A percentile compares a stretch with the other conserved stretches of the same genome.
phyloP scores from a whole-genome alignment of 1,139 yeast genomes.

The Taphrina confusa region DNA sequence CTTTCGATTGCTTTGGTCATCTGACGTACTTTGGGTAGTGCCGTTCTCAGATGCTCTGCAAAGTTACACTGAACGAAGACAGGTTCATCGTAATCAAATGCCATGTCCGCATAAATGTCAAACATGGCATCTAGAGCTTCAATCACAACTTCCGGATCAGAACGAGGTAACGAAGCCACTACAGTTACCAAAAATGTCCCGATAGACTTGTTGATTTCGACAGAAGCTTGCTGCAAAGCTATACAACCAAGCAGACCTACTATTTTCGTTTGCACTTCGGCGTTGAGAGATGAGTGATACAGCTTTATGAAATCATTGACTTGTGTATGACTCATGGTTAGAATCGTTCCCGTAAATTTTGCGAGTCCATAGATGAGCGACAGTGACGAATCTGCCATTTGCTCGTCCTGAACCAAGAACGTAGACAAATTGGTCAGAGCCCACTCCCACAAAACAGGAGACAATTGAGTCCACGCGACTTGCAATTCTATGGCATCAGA shows the following conservation, averaged over 20 bases:
- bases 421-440: background rate
- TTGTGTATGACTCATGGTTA: conserved; percentile 42
- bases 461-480: conserved; percentile 20
- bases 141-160: conserved; percentile 51
- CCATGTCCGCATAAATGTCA: conserved; percentile 79
- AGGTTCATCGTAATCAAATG: conserved; percentile 64
- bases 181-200: conserved; percentile 53
- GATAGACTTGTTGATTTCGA: conserved; percentile 53
- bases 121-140: conserved; percentile 67
- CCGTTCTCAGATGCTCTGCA: conserved; percentile 50
- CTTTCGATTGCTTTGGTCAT: conserved; percentile 68
- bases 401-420: conserved; percentile 11
- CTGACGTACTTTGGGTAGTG: conserved; percentile 56
- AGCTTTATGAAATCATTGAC: conserved; percentile 35
- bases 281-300: conserved; percentile 36
- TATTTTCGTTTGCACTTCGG: conserved; percentile 43
- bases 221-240: conserved; percentile 55
- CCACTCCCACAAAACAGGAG: conserved; percentile 42
- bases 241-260: conserved; percentile 59
- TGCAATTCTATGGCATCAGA: conserved; percentile 5
- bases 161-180: conserved; percentile 42
- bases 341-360: conserved; percentile 51
- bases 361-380: conserved; percentile 66
- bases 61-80: conserved; percentile 65
- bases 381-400: conserved; percentile 42